Conservation (phyloP, 805 yeast species). For the Cyberlindnera maritima region DNA sequence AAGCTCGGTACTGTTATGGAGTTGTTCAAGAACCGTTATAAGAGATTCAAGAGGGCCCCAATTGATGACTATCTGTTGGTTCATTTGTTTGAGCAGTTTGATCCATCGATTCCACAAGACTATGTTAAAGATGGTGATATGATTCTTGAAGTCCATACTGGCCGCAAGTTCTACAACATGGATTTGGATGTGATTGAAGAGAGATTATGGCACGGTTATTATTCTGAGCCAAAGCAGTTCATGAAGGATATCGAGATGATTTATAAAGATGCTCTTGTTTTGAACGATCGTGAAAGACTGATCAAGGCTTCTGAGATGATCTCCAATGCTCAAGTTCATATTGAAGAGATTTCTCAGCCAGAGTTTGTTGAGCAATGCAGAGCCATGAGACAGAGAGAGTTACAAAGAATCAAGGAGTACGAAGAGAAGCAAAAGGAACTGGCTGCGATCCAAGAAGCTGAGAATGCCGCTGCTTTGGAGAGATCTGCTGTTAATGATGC, state of each 20-base stretch:
- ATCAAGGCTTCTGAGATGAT: constrained; percentile 88
- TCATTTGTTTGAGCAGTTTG: constrained; percentile 71
- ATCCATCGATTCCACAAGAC: constrained; percentile 32
- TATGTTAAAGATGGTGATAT: constrained; percentile 60
- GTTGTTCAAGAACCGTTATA: constrained; percentile 79
- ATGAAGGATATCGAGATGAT: constrained; percentile 83
- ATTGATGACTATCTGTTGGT: constrained; percentile 73
- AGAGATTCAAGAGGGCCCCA: constrained; percentile 85
- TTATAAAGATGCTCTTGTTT: constrained; percentile 66
- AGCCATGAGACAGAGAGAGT: constrained; percentile 65
- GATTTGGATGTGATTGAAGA: constrained; percentile 94
- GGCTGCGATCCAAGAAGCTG: not conserved
- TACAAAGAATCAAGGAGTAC: constrained; percentile 36
- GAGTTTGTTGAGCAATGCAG: constrained; percentile 76
- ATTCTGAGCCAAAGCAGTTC: constrained; percentile 89
- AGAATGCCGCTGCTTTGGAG: not conserved
- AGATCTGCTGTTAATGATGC: not conserved
- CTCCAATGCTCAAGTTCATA: constrained; percentile 93
- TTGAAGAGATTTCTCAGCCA: constrained; percentile 81
- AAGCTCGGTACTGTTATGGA: constrained; percentile 89
- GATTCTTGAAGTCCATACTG: constrained; percentile 80
- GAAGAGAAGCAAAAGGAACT: constrained; percentile 3
- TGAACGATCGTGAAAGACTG: constrained; percentile 81
- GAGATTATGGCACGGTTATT: constrained; percentile 94
- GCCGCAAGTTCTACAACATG: constrained; percentile 76